Conservation (phyloP, 768 basidiomycete genomes). For the Rhodotorula diobovata region DNA sequence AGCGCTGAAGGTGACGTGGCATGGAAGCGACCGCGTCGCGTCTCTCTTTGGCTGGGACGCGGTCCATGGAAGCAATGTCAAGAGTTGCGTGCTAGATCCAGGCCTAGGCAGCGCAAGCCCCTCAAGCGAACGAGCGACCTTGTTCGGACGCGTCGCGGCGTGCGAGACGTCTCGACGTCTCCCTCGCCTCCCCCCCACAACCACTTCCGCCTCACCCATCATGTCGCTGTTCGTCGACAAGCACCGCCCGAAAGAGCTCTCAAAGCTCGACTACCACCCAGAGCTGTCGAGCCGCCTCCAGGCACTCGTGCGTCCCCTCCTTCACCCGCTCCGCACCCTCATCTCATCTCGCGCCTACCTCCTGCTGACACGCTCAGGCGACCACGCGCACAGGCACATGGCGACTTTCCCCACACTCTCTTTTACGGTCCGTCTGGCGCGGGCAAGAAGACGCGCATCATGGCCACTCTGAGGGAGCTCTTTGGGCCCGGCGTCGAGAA, state of each 20-base stretch:
- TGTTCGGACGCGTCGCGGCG: too few relatives aligned
- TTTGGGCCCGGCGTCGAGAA: slow-evolving; percentile 92
- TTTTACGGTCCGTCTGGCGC: slow-evolving; percentile 97
- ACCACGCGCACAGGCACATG: slow-evolving; percentile 61
- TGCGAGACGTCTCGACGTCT: not conserved
- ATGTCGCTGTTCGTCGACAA: slow-evolving; percentile 51
- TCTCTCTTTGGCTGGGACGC: too few relatives aligned
- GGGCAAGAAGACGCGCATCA: slow-evolving; percentile 95
- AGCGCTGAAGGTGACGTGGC: too few relatives aligned
- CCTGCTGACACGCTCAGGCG: not conserved
- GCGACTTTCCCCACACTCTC: slow-evolving; percentile 94
- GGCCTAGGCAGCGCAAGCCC: too few relatives aligned
- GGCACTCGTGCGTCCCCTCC: not conserved
- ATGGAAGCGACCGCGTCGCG: too few relatives aligned
- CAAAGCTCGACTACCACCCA: slow-evolving; percentile 81
- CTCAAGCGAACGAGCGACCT: too few relatives aligned
- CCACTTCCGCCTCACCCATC: not conserved
- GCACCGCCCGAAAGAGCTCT: slow-evolving; percentile 79
- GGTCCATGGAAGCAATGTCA: too few relatives aligned
- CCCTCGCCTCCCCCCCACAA: not conserved
- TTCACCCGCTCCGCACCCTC: not conserved
- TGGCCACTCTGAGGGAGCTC: slow-evolving; percentile 76
- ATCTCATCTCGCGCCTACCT: slow-evolving; percentile 65
- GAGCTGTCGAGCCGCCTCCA: slow-evolving; percentile 64
- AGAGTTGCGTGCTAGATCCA: too few relatives aligned